phyloP scores from a whole-genome alignment of 2,329 filamentous ascomycete species.

The Dothideomycetes sp. region DNA sequence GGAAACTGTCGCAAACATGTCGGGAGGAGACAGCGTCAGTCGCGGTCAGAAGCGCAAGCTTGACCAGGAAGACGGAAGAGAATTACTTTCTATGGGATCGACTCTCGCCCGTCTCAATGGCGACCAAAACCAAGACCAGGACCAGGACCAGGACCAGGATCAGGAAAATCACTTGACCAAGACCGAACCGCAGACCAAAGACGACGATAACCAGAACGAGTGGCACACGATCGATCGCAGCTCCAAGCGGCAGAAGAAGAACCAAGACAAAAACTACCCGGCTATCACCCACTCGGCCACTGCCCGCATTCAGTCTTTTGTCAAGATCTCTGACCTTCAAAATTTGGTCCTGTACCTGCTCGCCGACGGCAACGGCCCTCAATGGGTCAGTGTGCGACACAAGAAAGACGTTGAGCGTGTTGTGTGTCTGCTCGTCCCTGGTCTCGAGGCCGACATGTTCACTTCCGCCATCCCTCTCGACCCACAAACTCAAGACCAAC shows the following conservation, averaged over 20 bases:
- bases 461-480: conserved; percentile 43
- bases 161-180: no score
- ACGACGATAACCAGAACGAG: conserved; percentile 16
- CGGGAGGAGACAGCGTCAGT: conserved; percentile 4
- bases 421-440: conserved; percentile 84
- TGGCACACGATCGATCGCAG: conserved; percentile 22
- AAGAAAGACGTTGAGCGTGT: conserved; percentile 57
- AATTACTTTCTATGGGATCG: conserved; percentile 6
- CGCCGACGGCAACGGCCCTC: conserved; percentile 52
- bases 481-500: not conserved
- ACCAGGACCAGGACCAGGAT: not conserved
- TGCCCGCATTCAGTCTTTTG: conserved; percentile 45
- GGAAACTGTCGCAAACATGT: conserved; percentile 1
- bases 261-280: conserved; percentile 40
- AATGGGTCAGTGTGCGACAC: conserved; percentile 54
- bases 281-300: conserved; percentile 44
- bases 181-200: no score
- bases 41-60: conserved; percentile 12
- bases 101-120: conserved; percentile 9
- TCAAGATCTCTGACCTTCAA: conserved; percentile 52
- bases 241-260: conserved; percentile 25
- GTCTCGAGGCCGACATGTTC: conserved; percentile 86
- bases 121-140: conserved; percentile 5
- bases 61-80: conserved; percentile 6
- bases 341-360: conserved; percentile 51